A percentile compares a stretch with the other conserved stretches of the same genome.
phyloP scores from a whole-genome alignment of 1,284 basidiomycete species.

The Fistulinella staudtii region DNA sequence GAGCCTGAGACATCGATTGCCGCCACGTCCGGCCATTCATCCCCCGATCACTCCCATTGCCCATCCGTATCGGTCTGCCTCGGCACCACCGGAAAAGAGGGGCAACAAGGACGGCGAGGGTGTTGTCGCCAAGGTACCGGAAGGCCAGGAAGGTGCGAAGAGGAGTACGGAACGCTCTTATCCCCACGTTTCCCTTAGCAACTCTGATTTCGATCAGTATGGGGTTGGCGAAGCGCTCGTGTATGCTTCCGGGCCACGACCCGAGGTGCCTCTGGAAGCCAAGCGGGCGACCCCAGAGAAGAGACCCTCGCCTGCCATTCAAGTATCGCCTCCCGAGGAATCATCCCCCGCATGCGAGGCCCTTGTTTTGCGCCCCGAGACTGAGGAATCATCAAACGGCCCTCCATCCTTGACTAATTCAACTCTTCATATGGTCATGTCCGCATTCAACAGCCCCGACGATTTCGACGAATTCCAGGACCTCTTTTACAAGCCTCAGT shows the following conservation, averaged over 20 bases:
- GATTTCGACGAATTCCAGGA: conserved; percentile 68
- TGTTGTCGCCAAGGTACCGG: background rate
- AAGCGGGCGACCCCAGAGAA: background rate
- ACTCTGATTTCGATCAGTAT: conserved; percentile 34
- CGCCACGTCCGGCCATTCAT: conserved; percentile 38
- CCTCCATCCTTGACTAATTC: conserved; percentile 41
- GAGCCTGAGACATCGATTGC: conserved; percentile 47
- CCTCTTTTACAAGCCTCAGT: conserved; percentile 64
- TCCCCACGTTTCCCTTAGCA: conserved; percentile 34
- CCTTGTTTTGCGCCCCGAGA: conserved; percentile 4
- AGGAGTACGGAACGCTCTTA: background rate
- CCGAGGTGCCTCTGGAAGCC: background rate
- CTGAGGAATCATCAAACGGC: conserved; percentile 23
- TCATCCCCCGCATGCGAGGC: background rate
- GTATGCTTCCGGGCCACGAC: conserved; percentile 29
- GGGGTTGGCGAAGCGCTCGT: conserved; percentile 48
- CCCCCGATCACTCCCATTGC: conserved; percentile 17
- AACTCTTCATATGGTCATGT: conserved; percentile 37
- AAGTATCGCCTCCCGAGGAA: background rate
- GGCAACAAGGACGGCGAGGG: background rate
- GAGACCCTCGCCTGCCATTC: background rate
- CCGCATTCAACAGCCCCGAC: conserved; percentile 49
- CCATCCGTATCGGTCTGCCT: conserved; percentile 24
- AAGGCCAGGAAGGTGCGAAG: background rate
- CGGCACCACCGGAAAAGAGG: background rate